Evolutionary conservation across 2,329 filamentous ascomycete species (phyloP).

Genomic region (Microcyclospora pomicola): DNA sequence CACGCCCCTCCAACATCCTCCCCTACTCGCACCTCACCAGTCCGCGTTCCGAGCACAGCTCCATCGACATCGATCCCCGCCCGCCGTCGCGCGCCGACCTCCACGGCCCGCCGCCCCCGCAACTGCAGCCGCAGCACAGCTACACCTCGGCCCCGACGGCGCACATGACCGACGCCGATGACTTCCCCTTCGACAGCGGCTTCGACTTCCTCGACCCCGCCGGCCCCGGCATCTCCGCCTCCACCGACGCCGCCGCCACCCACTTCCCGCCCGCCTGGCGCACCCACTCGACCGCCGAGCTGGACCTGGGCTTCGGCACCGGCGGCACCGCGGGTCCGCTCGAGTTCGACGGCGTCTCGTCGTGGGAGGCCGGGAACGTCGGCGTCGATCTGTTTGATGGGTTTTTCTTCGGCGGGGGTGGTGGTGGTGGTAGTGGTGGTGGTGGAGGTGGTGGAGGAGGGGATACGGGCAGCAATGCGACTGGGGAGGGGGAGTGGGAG

Average conservation of each 20-base stretch:
- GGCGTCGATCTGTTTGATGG: slow-evolving; percentile 47
- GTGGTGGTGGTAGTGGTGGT: slow-evolving; percentile 10
- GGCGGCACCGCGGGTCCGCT: slow-evolving; percentile 15
- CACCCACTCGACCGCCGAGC: slow-evolving; percentile 11
- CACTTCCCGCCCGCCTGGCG: slow-evolving; percentile 1
- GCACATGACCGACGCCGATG: slow-evolving; percentile 5
- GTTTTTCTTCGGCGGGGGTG: slow-evolving; percentile 52
- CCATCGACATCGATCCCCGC: neutral
- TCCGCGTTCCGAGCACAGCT: neutral
- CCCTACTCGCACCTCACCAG: neutral
- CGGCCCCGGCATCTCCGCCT: slow-evolving; percentile 35
- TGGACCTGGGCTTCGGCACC: slow-evolving; percentile 45
- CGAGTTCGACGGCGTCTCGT: slow-evolving; percentile 22
- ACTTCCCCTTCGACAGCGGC: slow-evolving; percentile 26
- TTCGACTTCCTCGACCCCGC: slow-evolving; percentile 41
- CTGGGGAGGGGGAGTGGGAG: too few species aligned
- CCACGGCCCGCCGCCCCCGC: neutral
- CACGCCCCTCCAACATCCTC: neutral
- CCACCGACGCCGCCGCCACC: neutral
- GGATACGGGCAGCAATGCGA: too few species aligned
- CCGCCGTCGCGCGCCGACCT: neutral
- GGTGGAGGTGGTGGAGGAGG: neutral
- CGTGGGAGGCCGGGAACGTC: slow-evolving; percentile 37
- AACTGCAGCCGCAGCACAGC: neutral
- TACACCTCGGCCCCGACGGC: neutral